Percentiles rank a stretch among this genome's conserved stretches.
Conservation (phyloP, 2,329 filamentous ascomycete species). For the Ophiocordyceps unilateralis region DNA sequence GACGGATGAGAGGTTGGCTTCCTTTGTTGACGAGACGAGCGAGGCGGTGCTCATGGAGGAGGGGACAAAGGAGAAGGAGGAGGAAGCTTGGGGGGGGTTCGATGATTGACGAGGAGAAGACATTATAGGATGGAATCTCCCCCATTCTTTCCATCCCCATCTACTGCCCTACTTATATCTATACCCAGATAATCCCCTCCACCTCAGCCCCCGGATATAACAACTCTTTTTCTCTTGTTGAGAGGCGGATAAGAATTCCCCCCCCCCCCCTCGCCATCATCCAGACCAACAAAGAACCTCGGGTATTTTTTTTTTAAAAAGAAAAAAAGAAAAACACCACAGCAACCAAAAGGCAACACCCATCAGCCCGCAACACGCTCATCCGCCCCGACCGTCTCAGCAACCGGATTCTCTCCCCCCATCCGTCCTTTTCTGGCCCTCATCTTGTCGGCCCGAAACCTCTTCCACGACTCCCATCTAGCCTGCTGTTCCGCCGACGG, state of each 20-base stretch:
- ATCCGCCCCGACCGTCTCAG: background rate
- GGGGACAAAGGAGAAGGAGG: background rate
- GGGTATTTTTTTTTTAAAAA: too few relatives aligned
- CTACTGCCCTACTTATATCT: too few relatives aligned
- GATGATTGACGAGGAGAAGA: background rate
- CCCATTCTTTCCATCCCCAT: background rate
- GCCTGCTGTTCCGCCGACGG: constrained; percentile 21
- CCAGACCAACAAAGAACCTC: background rate
- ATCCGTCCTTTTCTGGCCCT: constrained; percentile 15
- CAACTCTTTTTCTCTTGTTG: too few relatives aligned
- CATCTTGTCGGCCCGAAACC: constrained; percentile 21
- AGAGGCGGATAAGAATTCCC: background rate
- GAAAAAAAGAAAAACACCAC: background rate
- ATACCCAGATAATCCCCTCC: too few relatives aligned
- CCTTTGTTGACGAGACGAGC: too few relatives aligned
- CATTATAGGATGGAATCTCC: background rate
- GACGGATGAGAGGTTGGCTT: too few relatives aligned
- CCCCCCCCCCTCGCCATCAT: background rate
- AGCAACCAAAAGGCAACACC: background rate
- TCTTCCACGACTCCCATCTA: constrained; percentile 27
- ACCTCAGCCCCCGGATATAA: too few relatives aligned
- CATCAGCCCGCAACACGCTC: background rate
- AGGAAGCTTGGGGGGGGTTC: background rate
- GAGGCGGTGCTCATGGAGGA: too few relatives aligned
- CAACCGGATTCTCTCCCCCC: background rate